phyloP scores from a whole-genome alignment of 2,329 filamentous ascomycete genomes.

The Aurifilum marmelostoma region DNA sequence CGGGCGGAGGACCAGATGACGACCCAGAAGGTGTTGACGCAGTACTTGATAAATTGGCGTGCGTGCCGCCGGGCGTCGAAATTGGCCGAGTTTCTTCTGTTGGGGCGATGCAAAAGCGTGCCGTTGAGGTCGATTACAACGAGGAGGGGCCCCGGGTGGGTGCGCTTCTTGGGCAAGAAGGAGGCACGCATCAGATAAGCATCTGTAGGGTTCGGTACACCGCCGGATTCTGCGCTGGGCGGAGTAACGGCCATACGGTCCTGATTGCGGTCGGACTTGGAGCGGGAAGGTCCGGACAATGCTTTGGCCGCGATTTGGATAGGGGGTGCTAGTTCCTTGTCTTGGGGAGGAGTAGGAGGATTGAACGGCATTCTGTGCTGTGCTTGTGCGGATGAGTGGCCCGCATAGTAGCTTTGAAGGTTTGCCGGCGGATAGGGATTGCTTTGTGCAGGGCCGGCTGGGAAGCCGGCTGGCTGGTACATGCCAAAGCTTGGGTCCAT shows the following conservation, averaged over 20 bases:
- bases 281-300: background rate
- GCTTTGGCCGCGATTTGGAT: background rate
- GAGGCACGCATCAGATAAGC: conserved; percentile 64
- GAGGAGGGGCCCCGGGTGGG: conserved; percentile 65
- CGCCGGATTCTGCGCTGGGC: conserved; percentile 52
- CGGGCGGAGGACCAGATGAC: conserved; percentile 91
- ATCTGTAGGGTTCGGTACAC: conserved; percentile 62
- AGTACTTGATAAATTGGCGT: conserved; percentile 69
- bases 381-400: background rate
- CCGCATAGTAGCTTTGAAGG: background rate
- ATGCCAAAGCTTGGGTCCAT: background rate
- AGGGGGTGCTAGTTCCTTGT: background rate
- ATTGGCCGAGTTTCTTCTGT: conserved; percentile 48
- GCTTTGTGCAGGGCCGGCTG: background rate
- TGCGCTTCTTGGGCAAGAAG: conserved; percentile 45
- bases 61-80: conserved; percentile 73
- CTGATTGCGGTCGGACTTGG: background rate
- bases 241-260: conserved; percentile 33
- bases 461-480: background rate
- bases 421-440: background rate
- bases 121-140: conserved; percentile 93
- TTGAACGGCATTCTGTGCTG: background rate
- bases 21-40: conserved; percentile 74
- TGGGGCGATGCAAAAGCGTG: conserved; percentile 77
- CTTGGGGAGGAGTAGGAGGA: background rate